These are phyloP conservation scores for Chimonanthus salicifolius DNA, from an alignment of 164 flowering plant genomes.

Conservation along the genomic window DNA sequence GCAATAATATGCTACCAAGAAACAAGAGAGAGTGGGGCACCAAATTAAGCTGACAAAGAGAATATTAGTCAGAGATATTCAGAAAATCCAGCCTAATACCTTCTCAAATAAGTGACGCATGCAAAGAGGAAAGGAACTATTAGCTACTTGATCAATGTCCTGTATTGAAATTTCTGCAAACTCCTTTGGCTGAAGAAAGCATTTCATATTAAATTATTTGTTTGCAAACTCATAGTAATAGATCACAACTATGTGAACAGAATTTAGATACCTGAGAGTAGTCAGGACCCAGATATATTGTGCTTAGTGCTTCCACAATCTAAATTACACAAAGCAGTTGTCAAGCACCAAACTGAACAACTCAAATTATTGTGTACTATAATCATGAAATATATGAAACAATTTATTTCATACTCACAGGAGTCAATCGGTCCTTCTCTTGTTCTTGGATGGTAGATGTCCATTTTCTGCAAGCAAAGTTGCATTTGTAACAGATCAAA, in stretches of 20 bases:
- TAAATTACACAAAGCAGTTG: conserved; percentile 16
- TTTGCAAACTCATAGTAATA: not conserved
- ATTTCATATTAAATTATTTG: not conserved
- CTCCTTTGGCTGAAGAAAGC: conserved; percentile 53
- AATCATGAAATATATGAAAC: not conserved
- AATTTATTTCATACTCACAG: conserved; percentile 48
- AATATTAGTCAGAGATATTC: not conserved
- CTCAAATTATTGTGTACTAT: not conserved
- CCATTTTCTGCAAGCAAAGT: conserved; percentile 71
- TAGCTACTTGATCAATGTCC: conserved; percentile 77
- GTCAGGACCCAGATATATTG: conserved; percentile 92
- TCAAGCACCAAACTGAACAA: conserved; percentile 7
- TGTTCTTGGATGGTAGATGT: conserved; percentile 66
- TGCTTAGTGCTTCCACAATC: conserved; percentile 82
- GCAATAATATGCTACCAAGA: conserved; percentile 1
- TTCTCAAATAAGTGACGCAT: conserved; percentile 93
- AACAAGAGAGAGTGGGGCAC: not conserved
- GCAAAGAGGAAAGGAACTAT: conserved; percentile 84
- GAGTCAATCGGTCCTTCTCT: conserved; percentile 80
- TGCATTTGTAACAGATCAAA: not conserved
- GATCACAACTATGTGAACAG: not conserved
- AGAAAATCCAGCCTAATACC: conserved; percentile 30
- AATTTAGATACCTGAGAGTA: conserved; percentile 67
- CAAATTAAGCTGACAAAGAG: not conserved
- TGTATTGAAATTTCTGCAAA: conserved; percentile 64